Conservation (phyloP, 257 asterid genomes). For the Dorcoceras hygrometricum region DNA sequence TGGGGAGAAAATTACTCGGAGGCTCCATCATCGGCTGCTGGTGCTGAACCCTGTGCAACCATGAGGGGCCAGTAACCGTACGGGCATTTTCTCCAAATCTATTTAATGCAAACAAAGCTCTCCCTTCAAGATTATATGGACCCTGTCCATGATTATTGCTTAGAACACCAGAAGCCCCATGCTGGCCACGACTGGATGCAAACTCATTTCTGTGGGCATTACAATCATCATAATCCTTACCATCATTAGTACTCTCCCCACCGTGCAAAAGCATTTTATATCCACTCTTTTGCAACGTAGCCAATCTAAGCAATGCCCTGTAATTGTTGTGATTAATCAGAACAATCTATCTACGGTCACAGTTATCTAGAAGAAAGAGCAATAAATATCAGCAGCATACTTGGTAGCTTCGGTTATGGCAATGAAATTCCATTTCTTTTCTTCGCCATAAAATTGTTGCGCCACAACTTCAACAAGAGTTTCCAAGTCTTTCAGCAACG, state of each 20-base stretch:
- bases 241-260: slow-evolving; percentile 63
- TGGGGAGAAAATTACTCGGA: slow-evolving; percentile 38
- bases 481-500: slow-evolving; percentile 92
- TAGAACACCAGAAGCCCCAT: slow-evolving; percentile 36
- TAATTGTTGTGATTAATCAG: slow-evolving; percentile 24
- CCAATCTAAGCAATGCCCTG: slow-evolving; percentile 83
- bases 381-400: slow-evolving; percentile 36
- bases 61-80: slow-evolving; percentile 64
- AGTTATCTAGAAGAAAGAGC: slow-evolving; percentile 2
- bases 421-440: slow-evolving; percentile 82
- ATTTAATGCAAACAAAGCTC: slow-evolving; percentile 86
- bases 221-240: slow-evolving; percentile 34
- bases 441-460: slow-evolving; percentile 74
- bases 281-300: slow-evolving; percentile 56
- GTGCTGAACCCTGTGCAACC: slow-evolving; percentile 73
- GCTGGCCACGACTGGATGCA: slow-evolving; percentile 35
- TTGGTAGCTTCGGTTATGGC: slow-evolving; percentile 76
- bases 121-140: slow-evolving; percentile 72
- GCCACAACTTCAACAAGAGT: slow-evolving; percentile 94
- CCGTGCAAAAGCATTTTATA: slow-evolving; percentile 93
- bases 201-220: slow-evolving; percentile 34
- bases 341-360: slow-evolving; percentile 16
- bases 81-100: slow-evolving; percentile 83
- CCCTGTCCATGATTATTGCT: slow-evolving; percentile 37
- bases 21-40: slow-evolving; percentile 69